phyloP scores from a whole-genome alignment of 495 filamentous ascomycete species.

The Emericellopsis terricola region DNA sequence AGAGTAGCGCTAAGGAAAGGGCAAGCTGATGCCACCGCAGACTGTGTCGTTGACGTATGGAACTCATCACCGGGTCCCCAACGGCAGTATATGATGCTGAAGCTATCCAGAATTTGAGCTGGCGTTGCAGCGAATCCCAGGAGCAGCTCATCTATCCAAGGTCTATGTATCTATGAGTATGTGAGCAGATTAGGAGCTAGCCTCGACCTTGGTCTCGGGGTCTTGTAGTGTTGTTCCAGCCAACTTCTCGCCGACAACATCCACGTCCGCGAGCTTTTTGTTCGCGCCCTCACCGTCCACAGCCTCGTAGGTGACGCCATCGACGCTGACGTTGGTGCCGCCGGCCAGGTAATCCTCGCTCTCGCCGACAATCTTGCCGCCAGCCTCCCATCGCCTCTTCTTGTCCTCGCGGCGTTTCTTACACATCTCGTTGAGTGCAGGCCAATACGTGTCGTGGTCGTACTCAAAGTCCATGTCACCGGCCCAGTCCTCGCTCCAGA shows the following conservation, averaged over 20 bases:
- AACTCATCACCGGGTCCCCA: no score
- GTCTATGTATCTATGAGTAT: no score
- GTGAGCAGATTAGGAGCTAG: not conserved
- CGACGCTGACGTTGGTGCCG: slow-evolving; percentile 1
- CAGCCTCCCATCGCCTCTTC: slow-evolving; percentile 53
- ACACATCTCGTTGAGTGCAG: slow-evolving; percentile 52
- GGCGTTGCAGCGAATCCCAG: no score
- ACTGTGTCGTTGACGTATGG: no score
- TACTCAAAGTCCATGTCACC: slow-evolving; percentile 67
- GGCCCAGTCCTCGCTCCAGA: slow-evolving; percentile 47
- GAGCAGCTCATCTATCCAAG: no score
- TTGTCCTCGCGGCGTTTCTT: slow-evolving; percentile 38
- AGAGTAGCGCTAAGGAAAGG: slow-evolving; percentile 9
- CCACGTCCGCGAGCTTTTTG: not conserved
- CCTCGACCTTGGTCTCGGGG: not conserved
- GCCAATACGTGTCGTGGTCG: slow-evolving; percentile 79
- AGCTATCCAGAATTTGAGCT: no score
- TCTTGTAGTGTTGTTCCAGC: slow-evolving; percentile 2
- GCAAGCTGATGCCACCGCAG: no score
- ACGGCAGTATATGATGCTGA: no score
- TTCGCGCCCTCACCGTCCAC: not conserved
- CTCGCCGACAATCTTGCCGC: slow-evolving; percentile 66
- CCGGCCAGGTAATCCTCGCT: slow-evolving; percentile 67
- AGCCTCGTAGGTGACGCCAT: slow-evolving; percentile 1
- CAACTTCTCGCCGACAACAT: slow-evolving; percentile 1